Conservation (phyloP, 495 filamentous ascomycete species). For the Corynascus novoguineensis region DNA sequence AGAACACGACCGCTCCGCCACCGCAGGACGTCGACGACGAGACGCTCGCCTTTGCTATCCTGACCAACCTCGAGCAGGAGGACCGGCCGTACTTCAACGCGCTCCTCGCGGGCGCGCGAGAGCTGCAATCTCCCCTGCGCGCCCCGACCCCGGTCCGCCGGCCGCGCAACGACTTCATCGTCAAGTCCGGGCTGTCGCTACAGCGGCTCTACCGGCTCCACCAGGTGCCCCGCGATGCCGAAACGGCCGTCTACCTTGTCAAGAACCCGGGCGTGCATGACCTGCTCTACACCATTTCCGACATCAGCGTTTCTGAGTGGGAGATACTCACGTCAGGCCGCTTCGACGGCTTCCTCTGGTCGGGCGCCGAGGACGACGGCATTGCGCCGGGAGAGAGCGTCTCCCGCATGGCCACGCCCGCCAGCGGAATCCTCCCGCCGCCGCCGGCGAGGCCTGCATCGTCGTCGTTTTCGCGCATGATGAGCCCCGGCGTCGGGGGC, state of each 20-base stretch:
- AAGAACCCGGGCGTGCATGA: slow-evolving; percentile 77
- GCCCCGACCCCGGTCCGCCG: slow-evolving; percentile 54
- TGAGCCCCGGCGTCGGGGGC: no score
- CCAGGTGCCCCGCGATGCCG: slow-evolving; percentile 68
- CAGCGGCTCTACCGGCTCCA: slow-evolving; percentile 78
- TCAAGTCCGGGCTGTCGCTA: slow-evolving; percentile 66
- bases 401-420: slow-evolving; percentile 52
- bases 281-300: slow-evolving; percentile 78
- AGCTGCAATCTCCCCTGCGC: slow-evolving; percentile 49
- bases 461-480: slow-evolving; percentile 26
- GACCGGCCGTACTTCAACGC: slow-evolving; percentile 73
- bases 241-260: slow-evolving; percentile 82
- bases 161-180: slow-evolving; percentile 59
- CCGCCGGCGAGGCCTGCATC: no score
- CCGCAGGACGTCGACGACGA: slow-evolving; percentile 88
- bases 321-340: slow-evolving; percentile 93
- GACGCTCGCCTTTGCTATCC: slow-evolving; percentile 84
- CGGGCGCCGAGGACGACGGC: slow-evolving; percentile 68
- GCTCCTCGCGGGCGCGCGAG: slow-evolving; percentile 62
- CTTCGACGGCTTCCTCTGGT: slow-evolving; percentile 96
- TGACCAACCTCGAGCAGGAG: slow-evolving; percentile 75
- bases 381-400: slow-evolving; percentile 37
- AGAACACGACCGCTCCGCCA: slow-evolving; percentile 61
- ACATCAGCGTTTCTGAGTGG: slow-evolving; percentile 85
- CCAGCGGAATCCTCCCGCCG: slow-evolving; percentile 40